Evolutionary conservation across 768 basidiomycete genomes (phyloP), one percentile per base, ranked within the genome.

Genomic region (Lactifluus subvellereus): DNA sequence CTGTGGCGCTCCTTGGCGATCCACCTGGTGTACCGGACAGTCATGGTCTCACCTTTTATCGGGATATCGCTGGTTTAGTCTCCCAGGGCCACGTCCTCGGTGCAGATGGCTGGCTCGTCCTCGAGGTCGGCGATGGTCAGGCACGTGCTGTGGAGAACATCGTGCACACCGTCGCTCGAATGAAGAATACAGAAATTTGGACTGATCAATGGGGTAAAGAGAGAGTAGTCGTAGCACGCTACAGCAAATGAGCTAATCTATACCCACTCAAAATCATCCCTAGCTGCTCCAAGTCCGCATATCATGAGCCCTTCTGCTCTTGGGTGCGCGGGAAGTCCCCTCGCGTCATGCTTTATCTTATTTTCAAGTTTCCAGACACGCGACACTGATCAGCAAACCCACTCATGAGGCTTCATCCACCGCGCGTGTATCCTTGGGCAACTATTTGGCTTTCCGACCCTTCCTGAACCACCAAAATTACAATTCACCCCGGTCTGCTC

Each of bases 121-220:
- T 96, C 37, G 94, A 96, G 74, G 84, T 94, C 33, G 94, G 92
- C 3, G 77, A 84, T 35, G 77, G 79, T 13, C 93, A 95, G 75
- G 89, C 87, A 16, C 69, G 74, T 2, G 78, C 74, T 2, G 92
- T 95, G 20, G 71, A 80, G 59, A 68, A 69, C 2, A 84, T 95
- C 54, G 77, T 94, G 67, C 74, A 72, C 59, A 60, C 72, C 16
- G 76, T 76, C n/a, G 80, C 78, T 48, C 70, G 75, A 43, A 71
- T 90, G 51, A 69, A 68, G 65, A 69, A 73, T 40, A 80, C 84
- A 5, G 82, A 88, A 69, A 80, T 90, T 42, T 94, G 91, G 92
- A 72, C 73, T 63, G 94, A 95, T 74, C 88, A 86, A 64, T 95
- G 86, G 86, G 84, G 83, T 52, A 83, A 81, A 67, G 79, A 86